Conservation (phyloP, 225 moss, liverwort and hornwort species). For the Ulota crispa region DNA sequence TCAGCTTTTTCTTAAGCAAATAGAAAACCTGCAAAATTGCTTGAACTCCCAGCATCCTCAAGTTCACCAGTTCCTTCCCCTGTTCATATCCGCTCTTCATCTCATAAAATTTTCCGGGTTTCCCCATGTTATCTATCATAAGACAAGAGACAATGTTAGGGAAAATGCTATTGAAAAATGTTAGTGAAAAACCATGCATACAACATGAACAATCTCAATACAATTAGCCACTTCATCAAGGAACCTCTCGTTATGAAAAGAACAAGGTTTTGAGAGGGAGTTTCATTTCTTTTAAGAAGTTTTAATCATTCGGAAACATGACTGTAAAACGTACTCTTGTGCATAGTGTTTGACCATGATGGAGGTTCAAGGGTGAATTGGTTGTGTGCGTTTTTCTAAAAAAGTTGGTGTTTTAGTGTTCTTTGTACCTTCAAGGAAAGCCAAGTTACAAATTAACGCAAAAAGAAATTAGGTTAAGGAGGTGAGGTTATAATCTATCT, state of each 20-base stretch:
- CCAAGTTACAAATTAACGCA: too few relatives aligned
- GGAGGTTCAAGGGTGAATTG: too few relatives aligned
- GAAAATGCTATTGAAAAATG: background rate
- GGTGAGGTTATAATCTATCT: too few relatives aligned
- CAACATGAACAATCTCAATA: background rate
- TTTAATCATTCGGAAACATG: background rate
- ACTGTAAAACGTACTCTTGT: too few relatives aligned
- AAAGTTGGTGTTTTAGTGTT: too few relatives aligned
- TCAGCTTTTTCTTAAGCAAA: too few relatives aligned
- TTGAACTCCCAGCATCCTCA: background rate
- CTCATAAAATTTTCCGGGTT: background rate
- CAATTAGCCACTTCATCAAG: background rate
- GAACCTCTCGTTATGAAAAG: background rate
- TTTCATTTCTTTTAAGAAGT: too few relatives aligned
- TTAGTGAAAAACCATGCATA: background rate
- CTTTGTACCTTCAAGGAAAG: too few relatives aligned
- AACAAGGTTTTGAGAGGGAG: background rate
- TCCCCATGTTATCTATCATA: conserved; percentile 4
- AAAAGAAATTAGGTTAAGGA: too few relatives aligned
- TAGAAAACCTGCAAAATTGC: background rate
- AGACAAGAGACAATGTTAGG: background rate
- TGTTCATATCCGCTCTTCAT: background rate
- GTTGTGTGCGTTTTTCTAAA: too few relatives aligned
- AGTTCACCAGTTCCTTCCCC: background rate
- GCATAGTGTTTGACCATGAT: too few relatives aligned